These are phyloP conservation scores for Xylariaceae sp. DNA, from an alignment of 2,329 filamentous ascomycete species.

Conservation along the genomic window DNA sequence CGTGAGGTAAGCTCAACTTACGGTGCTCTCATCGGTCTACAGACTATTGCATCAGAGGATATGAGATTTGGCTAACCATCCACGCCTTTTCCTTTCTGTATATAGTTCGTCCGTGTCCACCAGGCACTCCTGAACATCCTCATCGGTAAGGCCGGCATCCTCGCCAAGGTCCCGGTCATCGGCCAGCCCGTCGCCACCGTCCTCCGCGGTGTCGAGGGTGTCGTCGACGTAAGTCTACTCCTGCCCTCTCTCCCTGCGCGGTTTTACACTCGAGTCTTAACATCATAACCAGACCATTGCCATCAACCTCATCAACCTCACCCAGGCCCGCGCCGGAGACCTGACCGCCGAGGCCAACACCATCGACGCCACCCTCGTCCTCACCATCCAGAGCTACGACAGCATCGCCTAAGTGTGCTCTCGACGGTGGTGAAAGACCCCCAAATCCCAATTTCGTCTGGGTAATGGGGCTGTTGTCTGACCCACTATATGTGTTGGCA, in stretches of 20 bases:
- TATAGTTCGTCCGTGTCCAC: conserved; percentile 12
- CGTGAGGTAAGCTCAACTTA: conserved; percentile 5
- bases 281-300: conserved; percentile 7
- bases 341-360: conserved; percentile 10
- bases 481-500: no score
- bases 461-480: no score
- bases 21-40: no score
- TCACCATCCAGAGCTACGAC: conserved; percentile 8
- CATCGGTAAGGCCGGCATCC: conserved; percentile 11
- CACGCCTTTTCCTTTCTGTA: not conserved
- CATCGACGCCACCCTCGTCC: conserved; percentile 8
- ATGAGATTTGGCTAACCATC: not conserved
- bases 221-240: conserved; percentile 13
- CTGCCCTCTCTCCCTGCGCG: not conserved
- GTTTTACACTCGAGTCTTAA: not conserved
- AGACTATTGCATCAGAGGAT: not conserved
- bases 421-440: no score
- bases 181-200: conserved; percentile 11
- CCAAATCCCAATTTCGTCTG: no score
- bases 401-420: conserved; percentile 5
- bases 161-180: conserved; percentile 8
- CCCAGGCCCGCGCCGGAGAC: conserved; percentile 1
- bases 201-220: conserved; percentile 10
- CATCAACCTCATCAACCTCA: conserved; percentile 5
- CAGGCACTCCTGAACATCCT: conserved; percentile 13